A percentile compares a stretch with the other conserved stretches of the same genome.
These are phyloP conservation scores for Emergomyces africanus DNA, from an alignment of 2,329 filamentous ascomycete species.

Conservation along the genomic window DNA sequence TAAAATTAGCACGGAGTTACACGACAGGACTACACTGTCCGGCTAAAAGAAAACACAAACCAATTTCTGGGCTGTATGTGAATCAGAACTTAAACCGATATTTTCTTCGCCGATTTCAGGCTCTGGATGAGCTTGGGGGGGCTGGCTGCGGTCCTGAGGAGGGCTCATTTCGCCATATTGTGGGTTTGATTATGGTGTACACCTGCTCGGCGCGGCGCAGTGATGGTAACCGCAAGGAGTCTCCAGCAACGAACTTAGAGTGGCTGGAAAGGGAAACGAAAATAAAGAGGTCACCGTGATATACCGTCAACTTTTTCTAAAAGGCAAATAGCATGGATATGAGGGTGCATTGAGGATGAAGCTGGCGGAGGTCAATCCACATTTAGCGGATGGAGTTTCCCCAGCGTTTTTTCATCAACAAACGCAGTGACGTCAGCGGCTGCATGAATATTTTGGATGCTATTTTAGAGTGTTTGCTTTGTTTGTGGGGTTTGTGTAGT, in stretches of 20 bases:
- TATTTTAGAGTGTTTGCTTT: slow-evolving; percentile 5
- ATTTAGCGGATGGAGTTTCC: neutral
- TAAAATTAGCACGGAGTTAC: slow-evolving; percentile 4
- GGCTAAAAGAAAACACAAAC: slow-evolving; percentile 21
- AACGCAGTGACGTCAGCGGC: slow-evolving; percentile 19
- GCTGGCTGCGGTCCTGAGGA: slow-evolving; percentile 3
- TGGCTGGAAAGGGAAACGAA: neutral
- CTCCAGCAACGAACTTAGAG: neutral
- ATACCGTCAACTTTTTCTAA: neutral
- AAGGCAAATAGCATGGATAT: neutral
- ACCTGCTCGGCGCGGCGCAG: neutral
- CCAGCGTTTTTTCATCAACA: neutral
- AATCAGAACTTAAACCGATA: slow-evolving; percentile 33
- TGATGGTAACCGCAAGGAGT: neutral
- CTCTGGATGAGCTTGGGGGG: slow-evolving; percentile 6
- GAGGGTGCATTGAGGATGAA: neutral
- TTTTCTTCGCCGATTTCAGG: slow-evolving; percentile 13
- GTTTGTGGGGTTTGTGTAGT: slow-evolving; percentile 19
- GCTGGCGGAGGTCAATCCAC: neutral
- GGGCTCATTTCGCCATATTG: slow-evolving; percentile 9
- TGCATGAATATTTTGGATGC: too few relatives aligned
- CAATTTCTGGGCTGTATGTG: slow-evolving; percentile 43
- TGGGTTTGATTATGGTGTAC: neutral
- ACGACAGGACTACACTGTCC: neutral
- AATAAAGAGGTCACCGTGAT: neutral